Percentiles rank a stretch among this genome's conserved stretches.
Conservation (phyloP, 352 stramenopile species). For the Pythium brassicae region DNA sequence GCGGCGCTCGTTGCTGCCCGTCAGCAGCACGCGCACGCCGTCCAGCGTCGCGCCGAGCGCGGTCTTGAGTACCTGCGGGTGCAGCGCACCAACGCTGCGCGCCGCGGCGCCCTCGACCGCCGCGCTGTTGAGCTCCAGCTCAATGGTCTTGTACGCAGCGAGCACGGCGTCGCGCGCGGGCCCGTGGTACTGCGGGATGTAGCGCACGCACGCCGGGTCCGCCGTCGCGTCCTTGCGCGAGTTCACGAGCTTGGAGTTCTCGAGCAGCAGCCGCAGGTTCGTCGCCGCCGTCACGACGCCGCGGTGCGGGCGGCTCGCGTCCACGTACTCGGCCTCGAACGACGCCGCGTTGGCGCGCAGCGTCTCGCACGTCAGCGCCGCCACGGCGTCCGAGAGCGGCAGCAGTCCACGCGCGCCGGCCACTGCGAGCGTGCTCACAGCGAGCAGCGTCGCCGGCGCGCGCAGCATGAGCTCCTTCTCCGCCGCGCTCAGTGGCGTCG, state of each 20-base stretch:
- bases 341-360: conserved; percentile 50
- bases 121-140: conserved; percentile 66
- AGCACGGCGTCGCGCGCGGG: conserved; percentile 65
- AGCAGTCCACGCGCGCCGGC: conserved; percentile 61
- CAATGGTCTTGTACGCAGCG: conserved; percentile 61
- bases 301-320: conserved; percentile 75
- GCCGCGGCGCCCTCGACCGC: conserved; percentile 18
- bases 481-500: conserved; percentile 21
- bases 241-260: conserved; percentile 84
- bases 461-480: conserved; percentile 38
- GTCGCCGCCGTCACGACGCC: conserved; percentile 82
- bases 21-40: conserved; percentile 48
- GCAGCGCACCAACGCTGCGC: conserved; percentile 25
- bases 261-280: conserved; percentile 85
- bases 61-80: conserved; percentile 66
- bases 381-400: conserved; percentile 66
- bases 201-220: conserved; percentile 42
- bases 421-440: conserved; percentile 46
- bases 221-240: conserved; percentile 29
- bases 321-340: conserved; percentile 85
- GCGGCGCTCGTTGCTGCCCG: conserved; percentile 54
- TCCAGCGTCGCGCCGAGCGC: conserved; percentile 49
- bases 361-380: conserved; percentile 81
- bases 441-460: conserved; percentile 40
- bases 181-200: conserved; percentile 83